These are phyloP conservation scores for Geopyxis carbonaria DNA, from an alignment of 495 filamentous ascomycete genomes.

Conservation along the genomic window DNA sequence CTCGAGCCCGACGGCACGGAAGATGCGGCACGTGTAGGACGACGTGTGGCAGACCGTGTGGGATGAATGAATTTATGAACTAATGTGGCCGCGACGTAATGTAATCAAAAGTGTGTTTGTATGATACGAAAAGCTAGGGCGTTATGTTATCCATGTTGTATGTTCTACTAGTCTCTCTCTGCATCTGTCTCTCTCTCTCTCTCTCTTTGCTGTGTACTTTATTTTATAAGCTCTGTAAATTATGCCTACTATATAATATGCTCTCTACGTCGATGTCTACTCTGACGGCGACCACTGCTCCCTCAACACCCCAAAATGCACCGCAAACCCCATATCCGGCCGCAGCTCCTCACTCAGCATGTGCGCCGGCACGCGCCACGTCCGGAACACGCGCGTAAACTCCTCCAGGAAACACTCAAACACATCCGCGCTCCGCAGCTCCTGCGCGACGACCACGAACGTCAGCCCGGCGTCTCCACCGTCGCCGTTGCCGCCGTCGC, in stretches of 20 bases:
- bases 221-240: no score
- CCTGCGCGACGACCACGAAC: conserved; percentile 63
- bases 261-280: no score
- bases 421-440: conserved; percentile 65
- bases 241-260: no score
- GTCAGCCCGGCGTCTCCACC: conserved; percentile 23
- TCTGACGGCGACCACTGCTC: no score
- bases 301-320: conserved; percentile 15
- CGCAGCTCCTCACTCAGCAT: conserved; percentile 38
- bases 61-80: no score
- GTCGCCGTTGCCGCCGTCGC: not conserved
- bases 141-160: no score
- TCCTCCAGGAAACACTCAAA: conserved; percentile 65
- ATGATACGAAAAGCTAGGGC: no score
- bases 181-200: not conserved
- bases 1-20: not conserved
- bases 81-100: no score
- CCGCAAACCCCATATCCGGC: conserved; percentile 24
- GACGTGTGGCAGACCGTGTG: no score
- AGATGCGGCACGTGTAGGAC: no score
- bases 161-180: not conserved
- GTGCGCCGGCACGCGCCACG: conserved; percentile 60
- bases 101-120: no score
- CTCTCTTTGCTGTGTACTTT: no score
- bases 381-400: conserved; percentile 47